Evolutionary conservation across 1,284 basidiomycete species (phyloP).

Genomic region (Rhodotorula mucilaginosa): DNA sequence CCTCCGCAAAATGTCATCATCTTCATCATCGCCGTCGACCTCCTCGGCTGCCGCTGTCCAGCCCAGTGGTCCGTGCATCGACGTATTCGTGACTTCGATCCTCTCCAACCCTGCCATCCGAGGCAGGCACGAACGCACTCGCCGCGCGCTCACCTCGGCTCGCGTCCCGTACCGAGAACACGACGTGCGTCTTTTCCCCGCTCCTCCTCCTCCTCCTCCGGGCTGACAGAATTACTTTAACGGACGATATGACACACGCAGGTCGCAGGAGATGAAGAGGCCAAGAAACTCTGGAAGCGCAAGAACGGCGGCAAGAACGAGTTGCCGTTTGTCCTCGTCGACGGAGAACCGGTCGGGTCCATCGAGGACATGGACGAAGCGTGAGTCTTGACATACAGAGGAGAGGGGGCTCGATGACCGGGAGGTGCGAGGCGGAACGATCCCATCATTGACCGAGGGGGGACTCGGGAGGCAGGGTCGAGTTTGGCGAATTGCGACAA

Average conservation of each 20-base stretch:
- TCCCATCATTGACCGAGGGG: too few species aligned
- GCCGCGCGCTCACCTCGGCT: slow-evolving; percentile 10
- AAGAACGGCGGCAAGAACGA: slow-evolving; percentile 35
- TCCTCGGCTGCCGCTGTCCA: too few species aligned
- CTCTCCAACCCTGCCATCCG: slow-evolving; percentile 29
- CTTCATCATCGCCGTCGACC: background rate
- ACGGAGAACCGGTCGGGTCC: slow-evolving; percentile 33
- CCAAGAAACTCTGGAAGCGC: slow-evolving; percentile 39
- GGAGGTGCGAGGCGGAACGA: too few species aligned
- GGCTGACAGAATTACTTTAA: background rate
- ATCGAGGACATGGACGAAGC: slow-evolving; percentile 39
- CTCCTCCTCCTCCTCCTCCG: too few species aligned
- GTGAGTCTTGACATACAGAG: slow-evolving; percentile 6
- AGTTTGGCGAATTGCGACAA: slow-evolving; percentile 37
- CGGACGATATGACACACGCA: background rate
- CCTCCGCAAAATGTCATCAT: background rate
- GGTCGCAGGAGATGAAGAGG: slow-evolving; percentile 35
- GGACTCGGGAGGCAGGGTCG: slow-evolving; percentile 19
- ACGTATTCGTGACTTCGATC: slow-evolving; percentile 39
- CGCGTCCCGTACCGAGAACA: slow-evolving; percentile 26
- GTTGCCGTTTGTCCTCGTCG: slow-evolving; percentile 37
- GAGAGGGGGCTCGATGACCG: too few species aligned
- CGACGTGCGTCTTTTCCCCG: slow-evolving; percentile 26
- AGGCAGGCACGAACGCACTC: slow-evolving; percentile 33
- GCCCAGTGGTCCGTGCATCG: slow-evolving; percentile 18